phyloP scores from a whole-genome alignment of 2,329 filamentous ascomycete genomes.

The Reticulascus tulasneorum region DNA sequence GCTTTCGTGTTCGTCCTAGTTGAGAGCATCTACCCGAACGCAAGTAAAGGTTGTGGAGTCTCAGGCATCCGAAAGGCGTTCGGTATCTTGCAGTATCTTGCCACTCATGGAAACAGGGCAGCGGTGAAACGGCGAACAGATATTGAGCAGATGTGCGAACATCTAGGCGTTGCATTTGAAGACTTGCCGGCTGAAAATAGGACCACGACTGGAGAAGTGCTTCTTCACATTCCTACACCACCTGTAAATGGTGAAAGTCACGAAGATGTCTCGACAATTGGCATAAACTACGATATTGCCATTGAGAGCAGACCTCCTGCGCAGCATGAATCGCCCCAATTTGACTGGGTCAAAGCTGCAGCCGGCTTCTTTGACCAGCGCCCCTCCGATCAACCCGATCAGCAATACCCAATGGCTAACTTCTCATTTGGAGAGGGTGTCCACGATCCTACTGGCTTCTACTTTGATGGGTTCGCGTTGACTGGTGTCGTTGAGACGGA shows the following conservation, averaged over 20 bases:
- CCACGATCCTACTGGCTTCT: constrained; percentile 2
- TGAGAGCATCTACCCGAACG: constrained; percentile 8
- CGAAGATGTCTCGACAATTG: too few relatives aligned
- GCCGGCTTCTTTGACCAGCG: background rate
- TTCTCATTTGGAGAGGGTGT: constrained; percentile 6
- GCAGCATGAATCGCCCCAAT: background rate
- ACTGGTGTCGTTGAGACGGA: constrained; percentile 9
- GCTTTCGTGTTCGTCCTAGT: constrained; percentile 14
- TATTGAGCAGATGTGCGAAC: constrained; percentile 10
- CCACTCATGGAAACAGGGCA: constrained; percentile 6
- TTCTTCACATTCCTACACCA: too few relatives aligned
- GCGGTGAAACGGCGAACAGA: constrained; percentile 6
- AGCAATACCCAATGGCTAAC: too few relatives aligned
- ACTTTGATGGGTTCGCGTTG: constrained; percentile 1
- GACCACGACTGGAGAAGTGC: background rate
- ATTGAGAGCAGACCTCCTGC: background rate
- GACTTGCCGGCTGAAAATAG: background rate
- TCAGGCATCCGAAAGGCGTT: constrained; percentile 5
- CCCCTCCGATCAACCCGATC: background rate
- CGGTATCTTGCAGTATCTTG: constrained; percentile 5
- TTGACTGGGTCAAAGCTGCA: background rate
- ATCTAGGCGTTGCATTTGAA: too few relatives aligned
- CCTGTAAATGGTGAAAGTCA: too few relatives aligned
- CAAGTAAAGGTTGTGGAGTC: constrained; percentile 1
- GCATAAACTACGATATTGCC: too few relatives aligned